A percentile compares a stretch with the other conserved stretches of the same genome.
Conservation (phyloP, 192 early-diverging fungal genomes). For the Paraglomus brasilianum region DNA sequence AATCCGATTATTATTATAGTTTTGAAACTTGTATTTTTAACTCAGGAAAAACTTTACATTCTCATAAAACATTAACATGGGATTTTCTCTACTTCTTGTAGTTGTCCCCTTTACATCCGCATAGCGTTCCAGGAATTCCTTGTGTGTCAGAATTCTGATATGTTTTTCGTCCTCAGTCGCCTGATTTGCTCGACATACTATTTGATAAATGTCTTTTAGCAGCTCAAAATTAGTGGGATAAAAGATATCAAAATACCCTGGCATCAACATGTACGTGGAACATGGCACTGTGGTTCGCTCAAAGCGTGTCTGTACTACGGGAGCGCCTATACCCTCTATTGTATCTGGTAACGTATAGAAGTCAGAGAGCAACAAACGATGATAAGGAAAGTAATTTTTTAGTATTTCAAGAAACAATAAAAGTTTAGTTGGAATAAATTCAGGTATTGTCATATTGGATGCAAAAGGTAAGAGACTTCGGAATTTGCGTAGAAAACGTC, state of each 20-base stretch:
- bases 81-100: conserved; percentile 89
- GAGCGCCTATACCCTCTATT: conserved; percentile 76
- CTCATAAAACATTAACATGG: conserved; percentile 93
- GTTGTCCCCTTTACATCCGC: conserved; percentile 72
- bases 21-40: conserved; percentile 25
- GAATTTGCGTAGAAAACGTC: conserved; percentile 49
- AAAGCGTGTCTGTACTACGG: conserved; percentile 95
- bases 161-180: conserved; percentile 29
- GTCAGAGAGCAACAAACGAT: conserved; percentile 85
- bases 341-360: conserved; percentile 85
- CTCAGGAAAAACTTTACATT: conserved; percentile 74
- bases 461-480: conserved; percentile 73
- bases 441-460: conserved; percentile 78
- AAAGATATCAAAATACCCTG: conserved; percentile 98
- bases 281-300: conserved; percentile 89
- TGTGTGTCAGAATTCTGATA: conserved; percentile 68
- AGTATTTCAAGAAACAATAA: conserved; percentile 75
- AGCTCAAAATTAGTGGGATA: conserved; percentile 97
- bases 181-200: conserved; percentile 52
- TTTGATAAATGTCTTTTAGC: conserved; percentile 72
- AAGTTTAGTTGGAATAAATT: conserved; percentile 89
- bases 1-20: not conserved
- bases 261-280: conserved; percentile 94
- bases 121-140: conserved; percentile 75
- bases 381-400: conserved; percentile 78